Base-by-base conservation (phyloP, 2,329 filamentous ascomycete species). In the Akanthomyces lecanii region DNA sequence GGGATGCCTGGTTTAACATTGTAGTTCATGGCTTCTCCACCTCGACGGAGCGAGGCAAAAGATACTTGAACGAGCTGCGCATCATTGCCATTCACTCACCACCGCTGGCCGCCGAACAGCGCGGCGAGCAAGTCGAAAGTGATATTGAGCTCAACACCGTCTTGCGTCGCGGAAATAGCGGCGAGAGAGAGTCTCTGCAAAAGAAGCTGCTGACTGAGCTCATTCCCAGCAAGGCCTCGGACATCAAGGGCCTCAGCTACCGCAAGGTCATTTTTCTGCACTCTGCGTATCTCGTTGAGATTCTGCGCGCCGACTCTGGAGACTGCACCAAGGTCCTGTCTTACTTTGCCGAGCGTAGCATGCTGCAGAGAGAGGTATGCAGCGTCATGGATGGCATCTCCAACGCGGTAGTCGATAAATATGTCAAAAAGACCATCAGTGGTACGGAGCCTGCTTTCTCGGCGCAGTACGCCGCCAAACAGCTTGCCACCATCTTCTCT, bases 1-100 rank as follows among this genome's bases (percentile, higher is more conserved):
- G 94, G 59, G 93, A 99, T 79, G 91, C 92, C 5, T 99, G 95
- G 95, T 98, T 97, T 78, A 99, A 99, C 71, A 92, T 98, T 66
- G 91, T 93, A 25, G 90, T 97, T 0, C 95, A 99, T 73, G 95
- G 93, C 5, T 96, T 98, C 72, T 89, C 88, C 11, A 82, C 89
- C 12, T 84, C 84, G 18, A 94, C 92, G 0, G 84, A 88, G 18
- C 85, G 90, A 61, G 90, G 89, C 21, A 89, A 88, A 72, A 85
- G 85, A 67, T 86, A 96, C 69, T 76, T 87, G 56, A 83, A 89
- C 63, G 92, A 97, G 71, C 81, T 99, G 23, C 87, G 90, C 28
- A 81, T 91, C 42, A 88, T 99, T 72, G 94, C 96, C 1, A 86
- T 92, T 58, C 88, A 97, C 75, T 97, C 93, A 14, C 88, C 90